A percentile compares a stretch with the other conserved stretches of the same genome.
phyloP scores from a whole-genome alignment of 1,284 basidiomycete species.

The Papiliotrema flavescens region DNA sequence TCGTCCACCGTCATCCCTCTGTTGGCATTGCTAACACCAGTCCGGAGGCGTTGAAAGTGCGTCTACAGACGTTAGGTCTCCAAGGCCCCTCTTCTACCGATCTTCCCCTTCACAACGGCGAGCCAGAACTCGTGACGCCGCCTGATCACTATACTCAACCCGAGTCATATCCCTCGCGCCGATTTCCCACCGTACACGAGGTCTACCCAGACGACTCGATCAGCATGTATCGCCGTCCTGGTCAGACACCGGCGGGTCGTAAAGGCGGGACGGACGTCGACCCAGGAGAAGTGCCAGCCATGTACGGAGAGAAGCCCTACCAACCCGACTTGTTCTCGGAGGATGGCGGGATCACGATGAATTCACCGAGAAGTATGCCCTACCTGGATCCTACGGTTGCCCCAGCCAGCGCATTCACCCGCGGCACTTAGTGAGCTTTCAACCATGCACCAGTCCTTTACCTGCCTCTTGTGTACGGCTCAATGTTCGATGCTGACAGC shows the following conservation, averaged over 20 bases:
- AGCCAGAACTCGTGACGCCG: background rate
- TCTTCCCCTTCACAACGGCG: background rate
- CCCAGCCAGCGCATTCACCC: constrained; percentile 19
- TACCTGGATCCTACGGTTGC: constrained; percentile 27
- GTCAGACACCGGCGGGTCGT: constrained; percentile 7
- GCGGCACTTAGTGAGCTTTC: constrained; percentile 24
- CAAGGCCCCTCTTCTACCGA: constrained; percentile 5
- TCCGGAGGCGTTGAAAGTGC: constrained; percentile 19
- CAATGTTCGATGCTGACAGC: background rate
- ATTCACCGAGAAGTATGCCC: constrained; percentile 13
- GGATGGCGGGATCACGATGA: constrained; percentile 18
- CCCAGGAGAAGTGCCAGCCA: constrained; percentile 13
- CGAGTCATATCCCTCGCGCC: constrained; percentile 1
- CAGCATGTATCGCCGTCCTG: constrained; percentile 32
- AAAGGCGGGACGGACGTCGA: constrained; percentile 37
- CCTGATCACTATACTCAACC: background rate
- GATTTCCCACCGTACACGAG: constrained; percentile 11
- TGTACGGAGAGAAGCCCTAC: background rate
- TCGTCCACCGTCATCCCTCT: no score
- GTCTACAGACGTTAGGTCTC: constrained; percentile 21
- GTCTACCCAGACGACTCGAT: constrained; percentile 29
- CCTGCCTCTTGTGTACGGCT: background rate
- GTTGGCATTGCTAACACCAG: constrained; percentile 5
- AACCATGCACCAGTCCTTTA: background rate
- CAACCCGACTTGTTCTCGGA: constrained; percentile 1